Percentiles rank a stretch among this genome's conserved stretches.
Conservation (phyloP, 2,329 filamentous ascomycete genomes). For the Pestalotiopsis sp. region DNA sequence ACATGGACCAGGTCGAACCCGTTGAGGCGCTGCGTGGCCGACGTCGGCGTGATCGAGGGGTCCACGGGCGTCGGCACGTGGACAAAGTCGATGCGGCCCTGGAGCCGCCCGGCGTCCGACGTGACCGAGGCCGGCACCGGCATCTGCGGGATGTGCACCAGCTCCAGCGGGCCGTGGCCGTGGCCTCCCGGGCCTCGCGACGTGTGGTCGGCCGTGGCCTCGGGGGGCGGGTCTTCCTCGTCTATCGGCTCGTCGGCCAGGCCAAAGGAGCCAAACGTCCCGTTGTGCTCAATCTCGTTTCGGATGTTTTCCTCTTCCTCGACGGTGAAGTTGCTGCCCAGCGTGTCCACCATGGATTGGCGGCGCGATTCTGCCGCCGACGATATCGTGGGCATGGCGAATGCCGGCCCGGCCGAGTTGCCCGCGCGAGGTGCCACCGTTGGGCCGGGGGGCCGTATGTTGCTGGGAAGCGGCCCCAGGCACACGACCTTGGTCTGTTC, state of each 20-base stretch:
- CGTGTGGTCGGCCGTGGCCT: not conserved
- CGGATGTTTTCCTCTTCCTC: constrained; percentile 45
- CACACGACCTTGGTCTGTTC: constrained; percentile 52
- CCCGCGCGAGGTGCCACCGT: constrained; percentile 30
- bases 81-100: constrained; percentile 10
- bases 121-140: not conserved
- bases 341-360: constrained; percentile 41
- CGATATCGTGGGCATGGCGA: constrained; percentile 28
- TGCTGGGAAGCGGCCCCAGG: constrained; percentile 55
- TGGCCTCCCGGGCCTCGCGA: constrained; percentile 4
- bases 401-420: constrained; percentile 27
- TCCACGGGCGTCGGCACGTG: constrained; percentile 12
- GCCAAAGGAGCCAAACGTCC: not conserved
- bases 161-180: constrained; percentile 4
- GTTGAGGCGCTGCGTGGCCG: constrained; percentile 24
- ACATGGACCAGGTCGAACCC: constrained; percentile 33
- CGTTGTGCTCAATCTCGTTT: not conserved
- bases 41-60: not conserved
- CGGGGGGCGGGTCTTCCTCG: not conserved
- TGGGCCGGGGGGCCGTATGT: constrained; percentile 40
- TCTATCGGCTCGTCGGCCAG: not conserved
- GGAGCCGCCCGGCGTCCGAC: constrained; percentile 6
- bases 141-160: constrained; percentile 14
- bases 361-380: constrained; percentile 26
- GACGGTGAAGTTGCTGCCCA: constrained; percentile 61